phyloP scores from a whole-genome alignment of 2,329 filamentous ascomycete species.

The Rutstroemia sp. region DNA sequence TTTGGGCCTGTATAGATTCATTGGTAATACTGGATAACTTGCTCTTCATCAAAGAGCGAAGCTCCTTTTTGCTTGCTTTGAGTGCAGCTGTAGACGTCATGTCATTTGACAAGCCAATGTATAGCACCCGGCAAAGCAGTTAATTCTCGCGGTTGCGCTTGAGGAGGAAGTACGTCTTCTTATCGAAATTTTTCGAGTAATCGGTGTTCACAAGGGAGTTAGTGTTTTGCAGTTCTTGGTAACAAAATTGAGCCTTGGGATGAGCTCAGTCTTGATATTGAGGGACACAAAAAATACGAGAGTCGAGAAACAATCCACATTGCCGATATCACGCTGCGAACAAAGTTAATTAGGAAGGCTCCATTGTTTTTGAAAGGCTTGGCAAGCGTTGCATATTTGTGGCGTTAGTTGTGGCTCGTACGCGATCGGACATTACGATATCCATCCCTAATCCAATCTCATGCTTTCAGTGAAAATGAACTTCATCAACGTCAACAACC shows the following conservation, averaged over 20 bases:
- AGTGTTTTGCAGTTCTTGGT: too few relatives aligned
- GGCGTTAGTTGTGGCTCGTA: conserved; percentile 4
- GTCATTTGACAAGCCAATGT: not conserved
- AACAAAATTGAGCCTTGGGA: too few relatives aligned
- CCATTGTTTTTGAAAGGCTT: too few relatives aligned
- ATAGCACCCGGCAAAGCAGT: not conserved
- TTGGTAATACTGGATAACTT: conserved; percentile 53
- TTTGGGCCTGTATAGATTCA: conserved; percentile 61
- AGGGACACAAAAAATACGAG: too few relatives aligned
- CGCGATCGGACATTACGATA: conserved; percentile 3
- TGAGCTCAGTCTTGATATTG: too few relatives aligned
- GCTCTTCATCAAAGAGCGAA: conserved; percentile 64
- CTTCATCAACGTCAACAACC: conserved; percentile 6
- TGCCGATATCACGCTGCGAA: too few relatives aligned
- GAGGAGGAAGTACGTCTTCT: too few relatives aligned
- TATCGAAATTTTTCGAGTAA: not conserved
- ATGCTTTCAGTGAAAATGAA: not conserved
- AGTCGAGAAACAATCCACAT: too few relatives aligned
- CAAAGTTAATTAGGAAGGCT: too few relatives aligned
- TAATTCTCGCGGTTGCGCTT: too few relatives aligned
- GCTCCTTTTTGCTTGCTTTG: conserved; percentile 64
- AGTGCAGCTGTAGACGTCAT: conserved; percentile 36
- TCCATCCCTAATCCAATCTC: conserved; percentile 5
- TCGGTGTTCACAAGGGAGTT: too few relatives aligned
- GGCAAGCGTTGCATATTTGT: not conserved